Conservation (phyloP, 2,329 filamentous ascomycete species). For the Neoascochyta sp. region DNA sequence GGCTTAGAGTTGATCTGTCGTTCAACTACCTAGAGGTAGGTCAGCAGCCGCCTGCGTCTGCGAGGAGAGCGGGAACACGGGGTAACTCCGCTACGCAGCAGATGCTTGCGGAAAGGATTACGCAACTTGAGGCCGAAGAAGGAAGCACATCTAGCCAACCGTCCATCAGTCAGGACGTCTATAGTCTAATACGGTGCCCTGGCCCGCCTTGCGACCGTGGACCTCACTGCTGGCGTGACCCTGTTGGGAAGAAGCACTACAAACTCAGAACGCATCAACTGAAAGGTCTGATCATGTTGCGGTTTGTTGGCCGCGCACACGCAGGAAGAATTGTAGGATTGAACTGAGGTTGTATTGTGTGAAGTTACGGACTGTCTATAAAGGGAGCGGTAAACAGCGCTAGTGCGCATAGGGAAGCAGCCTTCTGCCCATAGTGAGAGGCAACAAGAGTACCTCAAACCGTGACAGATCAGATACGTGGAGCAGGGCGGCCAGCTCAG, state of each 20-base stretch:
- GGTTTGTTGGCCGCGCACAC: too few species aligned
- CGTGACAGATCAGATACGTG: too few species aligned
- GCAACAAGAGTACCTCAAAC: too few species aligned
- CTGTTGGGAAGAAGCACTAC: slow-evolving; percentile 33
- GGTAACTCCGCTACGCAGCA: slow-evolving; percentile 12
- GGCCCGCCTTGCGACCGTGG: slow-evolving; percentile 23
- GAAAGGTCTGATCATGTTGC: slow-evolving; percentile 27
- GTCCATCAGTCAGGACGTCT: slow-evolving; percentile 30
- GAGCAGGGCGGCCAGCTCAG: slow-evolving; percentile 19
- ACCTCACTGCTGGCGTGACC: slow-evolving; percentile 35
- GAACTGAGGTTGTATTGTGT: too few species aligned
- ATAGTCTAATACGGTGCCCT: slow-evolving; percentile 31
- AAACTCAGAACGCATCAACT: slow-evolving; percentile 29
- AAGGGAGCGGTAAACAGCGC: too few species aligned
- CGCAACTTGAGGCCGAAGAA: slow-evolving; percentile 6
- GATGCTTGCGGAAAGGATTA: slow-evolving; percentile 25
- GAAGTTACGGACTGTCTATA: too few species aligned
- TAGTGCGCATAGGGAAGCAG: too few species aligned
- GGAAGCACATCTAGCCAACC: slow-evolving; percentile 13
- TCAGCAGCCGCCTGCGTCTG: slow-evolving; percentile 1
- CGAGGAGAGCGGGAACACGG: slow-evolving; percentile 3
- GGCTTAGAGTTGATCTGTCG: slow-evolving; percentile 25
- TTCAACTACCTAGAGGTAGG: slow-evolving; percentile 30
- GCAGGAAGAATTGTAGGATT: too few species aligned
- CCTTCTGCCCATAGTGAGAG: too few species aligned